Evolutionary conservation across 2,329 filamentous ascomycete species (phyloP), one percentile per base, ranked within the genome.

Genomic region (Ramularia endophylla): DNA sequence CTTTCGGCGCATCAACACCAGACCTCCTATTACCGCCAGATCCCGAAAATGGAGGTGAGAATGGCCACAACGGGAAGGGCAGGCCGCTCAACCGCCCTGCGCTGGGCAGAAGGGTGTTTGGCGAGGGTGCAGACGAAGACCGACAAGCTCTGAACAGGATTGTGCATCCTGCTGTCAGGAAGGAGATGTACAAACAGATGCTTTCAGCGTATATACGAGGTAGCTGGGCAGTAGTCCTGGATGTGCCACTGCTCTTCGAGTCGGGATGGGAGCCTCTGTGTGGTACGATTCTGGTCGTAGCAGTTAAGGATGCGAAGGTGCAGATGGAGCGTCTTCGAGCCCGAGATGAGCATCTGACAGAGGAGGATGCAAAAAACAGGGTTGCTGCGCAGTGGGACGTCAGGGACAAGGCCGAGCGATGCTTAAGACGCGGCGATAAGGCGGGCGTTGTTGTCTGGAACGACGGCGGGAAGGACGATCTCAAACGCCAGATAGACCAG

Each of bases 241-340:
- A 98, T 60, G 82, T 98, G 7, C 92, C 92, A 38, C 70, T 98
- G 40, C 73, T 98, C 30, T 95, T 95, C 56, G 92, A 98, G 71
- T 83, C 80, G 54, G 80, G 81, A 2, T 81, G 95, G 65, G 92
- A 98, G 64, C 71, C 80, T 29, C 78, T 94, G 52, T 95, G 89
- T 59, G 88, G 88, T 3, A 81, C 80, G 0, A 84, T 94, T 12
- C 67, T 95, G 46, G 88, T 98, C 0, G 90, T 97, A 2, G 88
- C 83, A 0, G 88, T 97, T 15, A 72, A 68, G 8, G 86, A 95
- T 53, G 82, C 86, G 0, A 77, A 74, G 47, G 75, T 89, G 34
- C 92, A 98, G 72, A 90, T 95, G 77, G 68, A 75, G 58, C 72
- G 92, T 11, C 65, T 98, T 44, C 74, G 81, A 54, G 79, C 76